Base-by-base conservation (phyloP, 2,329 filamentous ascomycete genomes). In the Aspergillus eucalypticola region DNA sequence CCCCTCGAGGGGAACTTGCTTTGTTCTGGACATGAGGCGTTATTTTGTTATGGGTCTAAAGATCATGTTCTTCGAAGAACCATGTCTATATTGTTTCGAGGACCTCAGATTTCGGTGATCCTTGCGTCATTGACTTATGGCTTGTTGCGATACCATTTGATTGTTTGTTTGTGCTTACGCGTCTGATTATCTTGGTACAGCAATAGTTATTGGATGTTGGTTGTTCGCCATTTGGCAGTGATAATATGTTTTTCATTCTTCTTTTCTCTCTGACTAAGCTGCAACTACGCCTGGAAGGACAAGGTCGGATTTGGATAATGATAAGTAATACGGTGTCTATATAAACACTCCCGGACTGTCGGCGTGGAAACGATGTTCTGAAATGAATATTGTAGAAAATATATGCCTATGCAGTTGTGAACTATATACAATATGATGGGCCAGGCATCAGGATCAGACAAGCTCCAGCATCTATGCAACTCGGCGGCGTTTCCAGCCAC, bases 401-500 rank as follows among this genome's bases (percentile, higher is more conserved):
- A 17, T 8, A 17, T 8, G 15, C 15, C 13, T n/a, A n/a, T 50
- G 23, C 15, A 50, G 46, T 3, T 27, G n/a, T n/a, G 23, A 41
- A 60, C 52, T 53, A 58, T 23, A 42, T 41, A 48, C 21, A 29
- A 27, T 15, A 46, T 46, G 39, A 17, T 29, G 27, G 19, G 21
- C 44, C 25, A 49, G 58, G 11, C 41, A 46, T 25, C 46, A 48
- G 21, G 3, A 32, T 35, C 35, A 56, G 15, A 42, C 48, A 21
- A 10, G 39, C 51, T 29, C 49, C 17, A 52, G 60, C 51, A 62
- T 58, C 62, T 65, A 73, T 51, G 59, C 69, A 56, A 72, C 50
- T 53, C 72, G 66, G 23, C 68, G 66, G 19, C 70, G 67, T 63
- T 75, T 75, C 21, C 41, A 55, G 35, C 38, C 53, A 41, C 69